Percentiles rank a stretch among this genome's conserved stretches.
Conservation (phyloP, 331 rosid species). For the Ulmus americana region DNA sequence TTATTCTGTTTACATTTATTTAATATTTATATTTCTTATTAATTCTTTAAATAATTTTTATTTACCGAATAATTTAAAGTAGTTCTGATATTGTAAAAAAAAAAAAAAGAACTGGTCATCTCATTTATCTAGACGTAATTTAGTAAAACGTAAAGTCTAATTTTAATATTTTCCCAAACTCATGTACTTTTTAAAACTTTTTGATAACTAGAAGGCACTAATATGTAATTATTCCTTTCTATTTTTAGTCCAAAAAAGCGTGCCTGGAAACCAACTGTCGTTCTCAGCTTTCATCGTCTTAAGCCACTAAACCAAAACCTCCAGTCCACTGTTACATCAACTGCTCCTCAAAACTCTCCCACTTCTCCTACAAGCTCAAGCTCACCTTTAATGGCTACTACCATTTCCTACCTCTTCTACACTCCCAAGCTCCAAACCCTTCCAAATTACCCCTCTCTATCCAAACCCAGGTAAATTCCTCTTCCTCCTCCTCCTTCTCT, state of each 20-base stretch:
- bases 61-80: no score
- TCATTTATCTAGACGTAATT: no score
- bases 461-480: conserved; percentile 17
- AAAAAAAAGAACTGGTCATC: no score
- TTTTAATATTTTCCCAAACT: no score
- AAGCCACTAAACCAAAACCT: background rate
- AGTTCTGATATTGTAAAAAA: no score
- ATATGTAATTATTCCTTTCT: no score
- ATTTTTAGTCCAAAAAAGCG: no score
- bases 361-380: conserved; percentile 1
- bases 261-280: background rate
- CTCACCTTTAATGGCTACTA: conserved; percentile 37
- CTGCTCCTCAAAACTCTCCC: background rate
- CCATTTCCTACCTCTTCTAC: conserved; percentile 16
- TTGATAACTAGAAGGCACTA: no score
- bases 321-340: background rate
- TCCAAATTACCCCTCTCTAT: conserved; percentile 5
- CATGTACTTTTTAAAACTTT: no score
- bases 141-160: no score
- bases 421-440: conserved; percentile 22
- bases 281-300: background rate
- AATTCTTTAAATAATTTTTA: no score
- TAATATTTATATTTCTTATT: no score
- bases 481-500: background rate
- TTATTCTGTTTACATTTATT: background rate